Base-by-base conservation (phyloP, 163 green algal species). In the Trebouxiophyceae sp. region DNA sequence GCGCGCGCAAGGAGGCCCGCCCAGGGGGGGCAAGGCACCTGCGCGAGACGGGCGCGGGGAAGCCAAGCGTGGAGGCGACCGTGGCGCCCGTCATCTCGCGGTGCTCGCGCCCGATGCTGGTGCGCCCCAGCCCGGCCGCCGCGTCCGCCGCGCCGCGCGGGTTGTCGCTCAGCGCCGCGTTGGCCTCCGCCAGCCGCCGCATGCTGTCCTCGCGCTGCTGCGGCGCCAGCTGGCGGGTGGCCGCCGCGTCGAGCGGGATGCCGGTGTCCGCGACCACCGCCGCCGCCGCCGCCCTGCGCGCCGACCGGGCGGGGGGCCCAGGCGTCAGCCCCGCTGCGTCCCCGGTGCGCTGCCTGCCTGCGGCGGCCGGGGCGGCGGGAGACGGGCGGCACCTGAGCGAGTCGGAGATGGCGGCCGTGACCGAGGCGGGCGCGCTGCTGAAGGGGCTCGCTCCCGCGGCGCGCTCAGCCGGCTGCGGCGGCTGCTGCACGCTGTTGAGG, bases 401-500 rank as follows among this genome's bases (percentile, higher is more conserved):
- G 45, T 63, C 23, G n/a, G 65, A 57, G 22, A 27, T 6, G n/a
- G 65, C 5, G 4, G 24, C 30, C 12, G 57, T 24, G 22, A 55
- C 39, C 2, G 26, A 45, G 31, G 24, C 28, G 29, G 57, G 45
- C 29, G 8, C 16, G 39, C 12, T n/a, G 16, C 39, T 16, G 16
- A 50, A 50, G 39, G 39, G 39, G 8, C 12, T 50, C n/a, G n/a
- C n/a, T n/a, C n/a, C n/a, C n/a, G n/a, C n/a, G n/a, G n/a, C n/a
- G n/a, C n/a, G n/a, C n/a, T n/a, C n/a, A n/a, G n/a, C n/a, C 12
- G 39, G 39, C 39, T 8, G 8, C 12, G 39, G 39, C 12, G 33
- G 39, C 28, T 57, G 58, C 16, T 27, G 26, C 2, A 67, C 45
- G 66, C 58, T 63, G 59, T 34, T n/a, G 27, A 68, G 27, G 54